Conservation (phyloP, 2,329 filamentous ascomycete genomes). For the Fusarium succisae region DNA sequence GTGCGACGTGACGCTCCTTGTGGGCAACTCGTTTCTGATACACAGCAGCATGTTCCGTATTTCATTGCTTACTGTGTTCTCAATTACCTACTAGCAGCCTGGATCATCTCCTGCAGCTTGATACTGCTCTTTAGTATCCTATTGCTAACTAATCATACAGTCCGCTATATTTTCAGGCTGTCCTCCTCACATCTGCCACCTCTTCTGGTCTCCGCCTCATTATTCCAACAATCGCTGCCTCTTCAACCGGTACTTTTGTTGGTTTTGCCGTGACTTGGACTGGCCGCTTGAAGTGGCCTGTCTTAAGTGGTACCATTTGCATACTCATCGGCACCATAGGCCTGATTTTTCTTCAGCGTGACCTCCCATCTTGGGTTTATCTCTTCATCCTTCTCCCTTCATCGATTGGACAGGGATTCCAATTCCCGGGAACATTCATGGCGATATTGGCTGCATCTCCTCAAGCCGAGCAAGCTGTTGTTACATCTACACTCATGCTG, state of each 20-base stretch:
- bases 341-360: slow-evolving; percentile 60
- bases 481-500: slow-evolving; percentile 74
- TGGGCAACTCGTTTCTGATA: neutral
- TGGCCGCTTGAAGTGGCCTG: slow-evolving; percentile 67
- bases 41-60: neutral
- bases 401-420: slow-evolving; percentile 69
- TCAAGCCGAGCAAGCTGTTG: slow-evolving; percentile 72
- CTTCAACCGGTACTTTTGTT: slow-evolving; percentile 63
- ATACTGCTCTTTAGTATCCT: neutral
- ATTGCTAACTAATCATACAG: slow-evolving; percentile 45
- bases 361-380: slow-evolving; percentile 62
- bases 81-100: neutral
- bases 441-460: slow-evolving; percentile 67
- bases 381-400: slow-evolving; percentile 66
- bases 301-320: slow-evolving; percentile 59
- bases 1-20: neutral
- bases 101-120: neutral
- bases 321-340: slow-evolving; percentile 61
- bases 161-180: slow-evolving; percentile 80
- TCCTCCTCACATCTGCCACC: slow-evolving; percentile 75
- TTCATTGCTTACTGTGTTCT: neutral
- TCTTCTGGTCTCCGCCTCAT: slow-evolving; percentile 77
- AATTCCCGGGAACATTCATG: slow-evolving; percentile 72
- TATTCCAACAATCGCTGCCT: slow-evolving; percentile 67
- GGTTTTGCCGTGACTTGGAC: slow-evolving; percentile 71